Evolutionary conservation across 2,329 filamentous ascomycete genomes (phyloP).

Genomic region (Talaromyces amestolkiae): DNA sequence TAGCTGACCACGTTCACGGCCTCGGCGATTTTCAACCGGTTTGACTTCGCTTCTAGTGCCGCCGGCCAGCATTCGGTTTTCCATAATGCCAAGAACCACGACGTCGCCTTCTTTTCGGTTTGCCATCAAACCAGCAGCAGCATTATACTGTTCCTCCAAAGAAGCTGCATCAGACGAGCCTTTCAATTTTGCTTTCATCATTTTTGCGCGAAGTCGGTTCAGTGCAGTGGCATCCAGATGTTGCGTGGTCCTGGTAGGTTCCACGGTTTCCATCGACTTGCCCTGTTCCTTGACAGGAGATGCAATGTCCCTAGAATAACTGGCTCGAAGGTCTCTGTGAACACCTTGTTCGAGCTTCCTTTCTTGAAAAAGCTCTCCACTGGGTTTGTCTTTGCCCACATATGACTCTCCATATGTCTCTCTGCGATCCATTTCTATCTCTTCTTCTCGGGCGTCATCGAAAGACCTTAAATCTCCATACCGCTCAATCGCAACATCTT

Average conservation of each 20-base stretch:
- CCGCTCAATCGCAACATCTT: slow-evolving; percentile 78
- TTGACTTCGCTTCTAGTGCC: slow-evolving; percentile 69
- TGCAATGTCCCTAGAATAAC: slow-evolving; percentile 35
- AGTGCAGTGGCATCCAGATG: slow-evolving; percentile 72
- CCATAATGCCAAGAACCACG: slow-evolving; percentile 81
- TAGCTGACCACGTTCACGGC: slow-evolving; percentile 77
- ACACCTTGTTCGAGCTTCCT: slow-evolving; percentile 62
- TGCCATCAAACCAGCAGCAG: slow-evolving; percentile 63
- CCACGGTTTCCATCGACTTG: slow-evolving; percentile 56
- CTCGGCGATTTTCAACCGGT: slow-evolving; percentile 73
- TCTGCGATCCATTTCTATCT: slow-evolving; percentile 81
- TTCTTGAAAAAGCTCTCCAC: slow-evolving; percentile 79
- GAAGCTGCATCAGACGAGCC: slow-evolving; percentile 70
- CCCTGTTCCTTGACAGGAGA: slow-evolving; percentile 52
- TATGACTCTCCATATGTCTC: slow-evolving; percentile 82
- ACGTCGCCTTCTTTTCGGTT: slow-evolving; percentile 61
- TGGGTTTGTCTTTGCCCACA: slow-evolving; percentile 79
- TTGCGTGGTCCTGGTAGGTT: slow-evolving; percentile 49
- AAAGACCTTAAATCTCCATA: slow-evolving; percentile 81
- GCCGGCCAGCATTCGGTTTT: slow-evolving; percentile 82
- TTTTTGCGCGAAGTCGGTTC: slow-evolving; percentile 85
- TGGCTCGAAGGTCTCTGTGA: slow-evolving; percentile 35
- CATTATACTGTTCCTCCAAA: slow-evolving; percentile 81
- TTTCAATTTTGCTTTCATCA: slow-evolving; percentile 92
- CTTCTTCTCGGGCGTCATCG: slow-evolving; percentile 89